These are phyloP conservation scores for Phytopythium vexans DNA, from an alignment of 352 stramenopile species.

Conservation along the genomic window DNA sequence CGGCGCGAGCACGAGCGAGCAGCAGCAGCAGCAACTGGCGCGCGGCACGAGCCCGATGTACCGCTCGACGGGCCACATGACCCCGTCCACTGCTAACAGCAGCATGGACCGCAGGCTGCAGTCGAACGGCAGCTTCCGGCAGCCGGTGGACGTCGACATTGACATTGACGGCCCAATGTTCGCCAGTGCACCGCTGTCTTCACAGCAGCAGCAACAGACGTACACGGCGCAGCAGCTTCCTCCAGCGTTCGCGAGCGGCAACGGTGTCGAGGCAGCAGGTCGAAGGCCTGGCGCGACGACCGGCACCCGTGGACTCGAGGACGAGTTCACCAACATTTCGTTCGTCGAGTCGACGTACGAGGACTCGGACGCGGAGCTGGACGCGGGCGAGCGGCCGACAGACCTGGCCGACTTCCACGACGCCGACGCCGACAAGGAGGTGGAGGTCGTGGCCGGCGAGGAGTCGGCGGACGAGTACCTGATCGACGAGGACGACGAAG, in stretches of 20 bases:
- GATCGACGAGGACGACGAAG: slow-evolving; percentile 45
- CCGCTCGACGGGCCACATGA: slow-evolving; percentile 26
- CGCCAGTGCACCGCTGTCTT: slow-evolving; percentile 4
- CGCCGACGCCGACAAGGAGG: slow-evolving; percentile 27
- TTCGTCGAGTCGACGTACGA: slow-evolving; percentile 54
- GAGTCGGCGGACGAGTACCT: slow-evolving; percentile 8
- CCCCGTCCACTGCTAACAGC: slow-evolving; percentile 8
- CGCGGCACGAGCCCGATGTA: slow-evolving; percentile 23
- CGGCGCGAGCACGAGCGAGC: slow-evolving; percentile 16
- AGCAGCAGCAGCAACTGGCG: neutral
- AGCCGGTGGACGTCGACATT: slow-evolving; percentile 34
- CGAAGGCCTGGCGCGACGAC: neutral
- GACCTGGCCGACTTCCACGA: slow-evolving; percentile 46
- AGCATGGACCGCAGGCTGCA: slow-evolving; percentile 17
- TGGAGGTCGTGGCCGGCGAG: slow-evolving; percentile 4
- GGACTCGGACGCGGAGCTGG: slow-evolving; percentile 41
- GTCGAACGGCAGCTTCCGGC: slow-evolving; percentile 38
- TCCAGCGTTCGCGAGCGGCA: slow-evolving; percentile 6
- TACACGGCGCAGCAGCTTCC: slow-evolving; percentile 5
- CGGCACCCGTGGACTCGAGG: slow-evolving; percentile 18
- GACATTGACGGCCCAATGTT: slow-evolving; percentile 30
- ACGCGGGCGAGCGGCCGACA: slow-evolving; percentile 27
- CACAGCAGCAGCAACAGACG: slow-evolving; percentile 3
- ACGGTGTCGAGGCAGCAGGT: neutral
- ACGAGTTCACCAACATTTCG: slow-evolving; percentile 45